Evolutionary conservation across 2,329 filamentous ascomycete species (phyloP).

Genomic region (Paecilomyces niveus): DNA sequence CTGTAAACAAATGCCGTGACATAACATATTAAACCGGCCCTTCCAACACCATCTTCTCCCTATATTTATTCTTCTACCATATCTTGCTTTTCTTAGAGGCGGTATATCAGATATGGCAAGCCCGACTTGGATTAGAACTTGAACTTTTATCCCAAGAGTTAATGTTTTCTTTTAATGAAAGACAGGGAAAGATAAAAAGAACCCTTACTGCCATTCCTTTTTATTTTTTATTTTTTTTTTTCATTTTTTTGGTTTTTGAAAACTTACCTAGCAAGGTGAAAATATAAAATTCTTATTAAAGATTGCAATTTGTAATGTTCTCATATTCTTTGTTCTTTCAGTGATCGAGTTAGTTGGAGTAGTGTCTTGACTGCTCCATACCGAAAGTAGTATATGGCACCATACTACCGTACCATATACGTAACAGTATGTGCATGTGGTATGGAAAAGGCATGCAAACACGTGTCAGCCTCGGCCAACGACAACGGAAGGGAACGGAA

Average conservation of each 20-base stretch:
- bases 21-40: not conserved
- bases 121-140: not conserved
- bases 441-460: not conserved
- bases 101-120: not conserved
- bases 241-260: no score
- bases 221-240: not conserved
- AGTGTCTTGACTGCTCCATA: no score
- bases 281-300: no score
- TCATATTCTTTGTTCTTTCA: no score
- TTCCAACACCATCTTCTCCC: not conserved
- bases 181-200: not conserved
- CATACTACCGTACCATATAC: no score
- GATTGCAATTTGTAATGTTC: no score
- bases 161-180: not conserved
- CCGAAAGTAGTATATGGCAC: not conserved
- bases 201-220: not conserved
- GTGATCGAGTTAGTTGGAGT: no score
- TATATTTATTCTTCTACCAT: not conserved
- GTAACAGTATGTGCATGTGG: not conserved
- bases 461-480: not conserved
- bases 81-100: not conserved
- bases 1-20: conserved; percentile 21
- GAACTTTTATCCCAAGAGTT: not conserved
- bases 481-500: not conserved
- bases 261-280: no score